These are phyloP conservation scores for Sugiyamaella qingdaonensis DNA, from an alignment of 805 yeast genomes.

Conservation along the genomic window DNA sequence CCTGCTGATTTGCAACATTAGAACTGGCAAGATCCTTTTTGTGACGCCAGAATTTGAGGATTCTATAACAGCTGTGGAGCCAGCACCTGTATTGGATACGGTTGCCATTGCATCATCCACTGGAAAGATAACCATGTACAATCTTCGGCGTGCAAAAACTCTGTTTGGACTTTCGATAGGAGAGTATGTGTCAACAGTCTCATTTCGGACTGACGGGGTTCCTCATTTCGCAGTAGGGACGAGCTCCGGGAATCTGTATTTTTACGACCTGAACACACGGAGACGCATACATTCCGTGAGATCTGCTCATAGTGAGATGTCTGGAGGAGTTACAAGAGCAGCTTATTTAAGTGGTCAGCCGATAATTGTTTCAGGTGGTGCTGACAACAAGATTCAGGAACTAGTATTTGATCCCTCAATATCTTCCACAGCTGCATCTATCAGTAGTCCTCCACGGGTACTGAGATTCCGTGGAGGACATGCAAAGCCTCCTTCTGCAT, in stretches of 20 bases:
- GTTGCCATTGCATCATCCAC: conserved; percentile 69
- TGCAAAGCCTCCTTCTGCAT: conserved; percentile 76
- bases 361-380: conserved; percentile 81
- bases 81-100: conserved; percentile 83
- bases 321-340: conserved; percentile 74
- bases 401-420: conserved; percentile 90
- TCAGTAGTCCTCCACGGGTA: conserved; percentile 84
- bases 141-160: conserved; percentile 60
- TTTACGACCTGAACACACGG: conserved; percentile 72
- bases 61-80: conserved; percentile 62
- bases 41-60: conserved; percentile 38
- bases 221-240: conserved; percentile 79
- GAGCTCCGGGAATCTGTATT: conserved; percentile 74
- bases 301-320: conserved; percentile 63
- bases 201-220: conserved; percentile 88
- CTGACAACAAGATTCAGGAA: conserved; percentile 85
- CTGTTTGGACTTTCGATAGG: conserved; percentile 44
- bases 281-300: conserved; percentile 73
- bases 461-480: conserved; percentile 98
- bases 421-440: conserved; percentile 48
- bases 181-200: conserved; percentile 50
- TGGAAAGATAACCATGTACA: conserved; percentile 64
- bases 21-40: conserved; percentile 69
- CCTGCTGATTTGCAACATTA: conserved; percentile 63
- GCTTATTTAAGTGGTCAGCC: conserved; percentile 88